A percentile compares a stretch with the other conserved stretches of the same genome.
Conservation (phyloP, 805 yeast species). For the Saccharomyces jurei region DNA sequence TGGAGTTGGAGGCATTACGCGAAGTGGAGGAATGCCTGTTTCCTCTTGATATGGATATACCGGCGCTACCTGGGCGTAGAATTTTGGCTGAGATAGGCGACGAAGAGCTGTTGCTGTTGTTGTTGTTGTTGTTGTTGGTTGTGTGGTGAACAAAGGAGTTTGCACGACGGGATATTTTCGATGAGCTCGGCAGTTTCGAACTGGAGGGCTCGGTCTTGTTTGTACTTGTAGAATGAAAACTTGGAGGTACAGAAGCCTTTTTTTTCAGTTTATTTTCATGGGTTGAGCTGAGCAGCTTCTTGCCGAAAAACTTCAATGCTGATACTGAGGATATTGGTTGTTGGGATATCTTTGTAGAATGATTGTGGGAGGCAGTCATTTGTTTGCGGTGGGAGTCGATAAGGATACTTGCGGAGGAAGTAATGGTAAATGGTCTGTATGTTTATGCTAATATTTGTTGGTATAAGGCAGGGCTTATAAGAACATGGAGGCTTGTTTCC, state of each 20-base stretch:
- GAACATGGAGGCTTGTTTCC: not conserved
- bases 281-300: constrained; percentile 1
- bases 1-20: constrained; percentile 6
- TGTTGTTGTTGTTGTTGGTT: not conserved
- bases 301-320: constrained; percentile 14
- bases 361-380: not conserved
- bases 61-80: not conserved
- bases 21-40: constrained; percentile 5
- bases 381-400: not conserved
- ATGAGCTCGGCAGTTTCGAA: not conserved
- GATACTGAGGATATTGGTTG: constrained; percentile 5
- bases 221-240: not conserved
- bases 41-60: constrained; percentile 3
- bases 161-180: not conserved
- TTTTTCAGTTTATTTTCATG: not conserved
- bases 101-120: not conserved
- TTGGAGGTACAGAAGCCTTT: not conserved
- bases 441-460: not conserved
- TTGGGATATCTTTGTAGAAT: not conserved
- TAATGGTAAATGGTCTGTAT: not conserved
- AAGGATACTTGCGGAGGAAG: not conserved
- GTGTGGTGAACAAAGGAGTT: not conserved
- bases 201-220: not conserved
- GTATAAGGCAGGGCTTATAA: not conserved
- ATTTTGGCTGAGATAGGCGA: not conserved